Base-by-base conservation (phyloP, 2,329 filamentous ascomycete species). In the Cytospora mali region DNA sequence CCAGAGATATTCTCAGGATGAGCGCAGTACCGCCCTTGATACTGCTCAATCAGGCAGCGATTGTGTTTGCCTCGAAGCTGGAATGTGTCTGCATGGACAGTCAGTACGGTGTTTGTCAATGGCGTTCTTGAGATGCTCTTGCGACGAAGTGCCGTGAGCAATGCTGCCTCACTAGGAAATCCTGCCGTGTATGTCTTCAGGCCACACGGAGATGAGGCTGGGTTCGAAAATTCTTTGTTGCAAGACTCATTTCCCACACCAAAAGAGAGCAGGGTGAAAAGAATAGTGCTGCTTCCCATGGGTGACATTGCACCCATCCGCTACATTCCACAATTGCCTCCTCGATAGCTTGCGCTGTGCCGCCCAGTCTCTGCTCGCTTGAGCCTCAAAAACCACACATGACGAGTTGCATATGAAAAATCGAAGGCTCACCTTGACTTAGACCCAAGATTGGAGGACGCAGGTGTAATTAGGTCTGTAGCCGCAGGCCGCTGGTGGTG, bases 1-100 rank as follows among this genome's bases (percentile, higher is more conserved):
- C 33, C 58, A 35, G 50, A 29, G 35, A 60, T 52, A 28, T 21
- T 29, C 27, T 46, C 58, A 23, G 54, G 48, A 21, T 39, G 42
- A 54, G 27, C 58, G 49, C 42, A 11, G 42, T 46, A 18, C n/a
- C 42, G 51, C 35, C 39, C 48, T 27, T 54, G 21, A 60, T 18
- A 6, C 25, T 35, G 39, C 14, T 35, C 50, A 42, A 54, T 27
- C 9, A 13, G 11, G 39, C 28, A 49, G 53, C 35, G 16, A 33
- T 4, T 29, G n/a, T 16, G 16, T 13, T 49, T 3, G 7, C 7
- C n/a, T 46, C n/a, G n/a, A 46, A n/a, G 7, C n/a, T 46, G 4
- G 14, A 10, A 23, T 18, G 7, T 21, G 42, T n/a, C n/a, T 46
- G n/a, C n/a, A n/a, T 21, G 7, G 4, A 23, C 0, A 46, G n/a